A percentile compares a stretch with the other conserved stretches of the same genome.
Evolutionary conservation across 805 yeast species (phyloP).

Genomic region (Starmerella floris): DNA sequence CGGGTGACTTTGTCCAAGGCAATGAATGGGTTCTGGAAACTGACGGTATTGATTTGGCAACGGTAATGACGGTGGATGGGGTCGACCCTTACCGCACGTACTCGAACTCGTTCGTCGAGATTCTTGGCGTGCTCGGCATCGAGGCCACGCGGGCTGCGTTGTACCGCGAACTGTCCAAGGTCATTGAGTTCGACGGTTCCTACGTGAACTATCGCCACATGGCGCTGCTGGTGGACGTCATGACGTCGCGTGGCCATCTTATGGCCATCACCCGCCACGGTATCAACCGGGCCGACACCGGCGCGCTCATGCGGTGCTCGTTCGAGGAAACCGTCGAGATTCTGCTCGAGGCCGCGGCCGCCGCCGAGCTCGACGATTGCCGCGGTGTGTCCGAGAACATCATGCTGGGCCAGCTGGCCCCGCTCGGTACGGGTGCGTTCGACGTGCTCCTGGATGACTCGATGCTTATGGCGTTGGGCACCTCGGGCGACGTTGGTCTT

Average conservation of each 20-base stretch:
- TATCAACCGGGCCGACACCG: slow-evolving; percentile 95
- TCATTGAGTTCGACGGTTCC: slow-evolving; percentile 98
- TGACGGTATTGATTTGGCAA: slow-evolving; percentile 92
- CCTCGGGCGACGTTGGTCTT: slow-evolving; percentile 25
- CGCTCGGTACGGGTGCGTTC: slow-evolving; percentile 96
- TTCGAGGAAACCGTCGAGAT: slow-evolving; percentile 99
- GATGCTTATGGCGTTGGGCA: slow-evolving; percentile 45
- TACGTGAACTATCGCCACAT: slow-evolving; percentile 96
- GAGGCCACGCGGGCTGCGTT: slow-evolving; percentile 95
- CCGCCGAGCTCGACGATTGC: slow-evolving; percentile 95
- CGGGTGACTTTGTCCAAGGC: slow-evolving; percentile 76
- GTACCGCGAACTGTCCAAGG: slow-evolving; percentile 88
- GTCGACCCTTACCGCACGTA: slow-evolving; percentile 83
- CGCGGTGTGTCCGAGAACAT: slow-evolving; percentile 97
- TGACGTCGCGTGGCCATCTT: slow-evolving; percentile 96
- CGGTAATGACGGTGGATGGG: slow-evolving; percentile 89
- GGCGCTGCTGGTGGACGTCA: slow-evolving; percentile 93
- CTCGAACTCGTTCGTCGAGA: slow-evolving; percentile 93
- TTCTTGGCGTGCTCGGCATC: slow-evolving; percentile 88
- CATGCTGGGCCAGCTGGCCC: slow-evolving; percentile 95
- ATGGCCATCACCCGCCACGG: slow-evolving; percentile 99
- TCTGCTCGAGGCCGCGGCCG: slow-evolving; percentile 92
- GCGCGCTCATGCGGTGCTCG: slow-evolving; percentile 98
- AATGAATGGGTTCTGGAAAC: slow-evolving; percentile 98
- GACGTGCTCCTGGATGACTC: slow-evolving; percentile 90